Evolutionary conservation across 305 asterid genomes (phyloP).

Genomic region (Rubia balearica): DNA sequence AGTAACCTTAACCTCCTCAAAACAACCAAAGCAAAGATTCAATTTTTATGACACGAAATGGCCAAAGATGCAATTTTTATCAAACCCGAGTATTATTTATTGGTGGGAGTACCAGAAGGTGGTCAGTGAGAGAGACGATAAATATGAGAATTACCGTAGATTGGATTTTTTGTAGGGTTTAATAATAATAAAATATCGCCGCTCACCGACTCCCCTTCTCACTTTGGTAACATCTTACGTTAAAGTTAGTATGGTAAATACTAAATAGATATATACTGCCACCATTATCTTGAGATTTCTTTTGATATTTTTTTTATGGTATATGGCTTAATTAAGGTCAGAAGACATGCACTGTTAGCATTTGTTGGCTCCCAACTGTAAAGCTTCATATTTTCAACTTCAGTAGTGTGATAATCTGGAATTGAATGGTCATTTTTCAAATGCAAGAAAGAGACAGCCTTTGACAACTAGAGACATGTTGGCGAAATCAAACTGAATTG

Average conservation of each 20-base stretch:
- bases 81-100: not conserved
- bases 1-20: conserved; percentile 8
- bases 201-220: not conserved
- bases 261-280: not conserved
- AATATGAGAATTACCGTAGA: not conserved
- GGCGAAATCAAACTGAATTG: not conserved
- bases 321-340: not conserved
- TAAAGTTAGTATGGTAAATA: not conserved
- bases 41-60: conserved; percentile 3
- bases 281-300: not conserved
- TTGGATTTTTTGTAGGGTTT: not conserved
- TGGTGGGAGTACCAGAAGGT: not conserved
- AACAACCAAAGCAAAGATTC: not conserved
- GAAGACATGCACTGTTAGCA: not conserved
- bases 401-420: not conserved
- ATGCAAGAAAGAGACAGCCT: not conserved
- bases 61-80: not conserved
- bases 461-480: not conserved
- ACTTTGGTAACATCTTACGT: conserved; percentile 1
- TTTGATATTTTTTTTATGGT: too few relatives aligned
- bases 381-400: not conserved
- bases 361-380: conserved; percentile 8
- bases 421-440: not conserved
- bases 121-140: conserved; percentile 4
- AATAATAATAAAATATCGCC: conserved; percentile 1